Conservation (phyloP, 2,329 filamentous ascomycete genomes). For the Hymenoscyphus salicellus region DNA sequence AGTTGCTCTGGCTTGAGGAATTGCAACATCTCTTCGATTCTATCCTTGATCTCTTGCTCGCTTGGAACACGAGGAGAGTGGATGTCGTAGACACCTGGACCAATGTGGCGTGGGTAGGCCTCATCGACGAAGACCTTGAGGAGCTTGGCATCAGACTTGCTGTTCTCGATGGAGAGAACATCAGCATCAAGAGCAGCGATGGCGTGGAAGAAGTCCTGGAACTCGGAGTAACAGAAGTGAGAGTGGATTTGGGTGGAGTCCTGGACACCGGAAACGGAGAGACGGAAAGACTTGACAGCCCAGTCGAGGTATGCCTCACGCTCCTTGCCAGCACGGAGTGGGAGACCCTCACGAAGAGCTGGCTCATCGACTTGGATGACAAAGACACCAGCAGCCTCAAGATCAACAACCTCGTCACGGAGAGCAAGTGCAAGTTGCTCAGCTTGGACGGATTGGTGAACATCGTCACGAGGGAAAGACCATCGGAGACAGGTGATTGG, state of each 20-base stretch:
- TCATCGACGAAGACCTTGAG: slow-evolving; percentile 98
- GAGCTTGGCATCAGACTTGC: slow-evolving; percentile 99
- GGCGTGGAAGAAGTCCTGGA: slow-evolving; percentile 99
- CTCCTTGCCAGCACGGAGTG: slow-evolving; percentile 88
- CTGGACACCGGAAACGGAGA: slow-evolving; percentile 87
- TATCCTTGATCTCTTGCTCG: slow-evolving; percentile 97
- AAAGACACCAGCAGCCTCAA: slow-evolving; percentile 92
- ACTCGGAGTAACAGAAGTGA: slow-evolving; percentile 99
- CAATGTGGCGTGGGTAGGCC: slow-evolving; percentile 96
- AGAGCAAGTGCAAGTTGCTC: slow-evolving; percentile 98
- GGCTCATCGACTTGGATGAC: slow-evolving; percentile 99
- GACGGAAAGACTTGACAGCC: slow-evolving; percentile 97
- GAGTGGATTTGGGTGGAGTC: slow-evolving; percentile 99
- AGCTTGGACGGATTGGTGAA: slow-evolving; percentile 98
- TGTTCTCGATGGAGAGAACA: slow-evolving; percentile 99
- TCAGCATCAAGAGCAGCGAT: slow-evolving; percentile 97
- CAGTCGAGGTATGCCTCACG: slow-evolving; percentile 95
- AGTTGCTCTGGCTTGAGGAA: slow-evolving; percentile 98
- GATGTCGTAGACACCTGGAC: slow-evolving; percentile 99
- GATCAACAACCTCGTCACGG: slow-evolving; percentile 96
- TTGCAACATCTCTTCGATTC: slow-evolving; percentile 95
- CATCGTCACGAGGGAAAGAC: slow-evolving; percentile 99
- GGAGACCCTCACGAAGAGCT: slow-evolving; percentile 97
- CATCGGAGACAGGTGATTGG: slow-evolving; percentile 98
- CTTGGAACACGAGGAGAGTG: slow-evolving; percentile 96